Evolutionary conservation across 768 basidiomycete genomes (phyloP), one percentile per base, ranked within the genome.

Genomic region (Pleurotus cornucopiae): DNA sequence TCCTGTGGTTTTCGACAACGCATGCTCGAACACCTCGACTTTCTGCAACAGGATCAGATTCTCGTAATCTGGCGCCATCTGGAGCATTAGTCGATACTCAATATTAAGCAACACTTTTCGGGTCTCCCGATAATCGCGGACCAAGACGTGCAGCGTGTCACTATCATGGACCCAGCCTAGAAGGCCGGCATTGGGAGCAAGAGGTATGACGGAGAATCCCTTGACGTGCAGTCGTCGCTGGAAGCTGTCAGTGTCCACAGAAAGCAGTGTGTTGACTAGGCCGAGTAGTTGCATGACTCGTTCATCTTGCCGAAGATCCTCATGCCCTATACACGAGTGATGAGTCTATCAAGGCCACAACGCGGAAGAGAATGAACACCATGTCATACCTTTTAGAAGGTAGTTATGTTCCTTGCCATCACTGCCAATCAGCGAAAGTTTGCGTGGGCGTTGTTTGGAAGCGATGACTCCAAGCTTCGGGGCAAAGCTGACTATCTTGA

Each of bases 11-110:
- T 98, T 98, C 70, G 98, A 95, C 45, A 98, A 78, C 5, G 97
- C 95, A 63, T 98, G 98, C 70, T 98, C 94, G 72, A 99, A 99
- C 2, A 99, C 97, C 67, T 99, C 97, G 40, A 99, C 91, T 75
- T 99, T 99, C 69, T 99, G 96, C 51, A 99, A 80, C 3, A 98
- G 76, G 30, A 89, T 93, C 26, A 98, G 76, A 64, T 88, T 91
- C 69, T 98, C 96, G 70, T 98, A 99, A 66, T 98, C 96, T 9
- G 97, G 96, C 6, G 97, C 97, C 96, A 98, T 98, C 94, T 98
- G 97, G 6, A 98, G 84, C 90, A 99, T 99, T 57, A 99, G 74
- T 18, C 95, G 87, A 66, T 98, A 96, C 73, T 99, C 97, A 56
- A 98, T 97, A 67, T 99, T 98, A 56, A 98, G 80, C 14, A 98